These are phyloP conservation scores for Cordyceps cicadae DNA, from an alignment of 2,329 filamentous ascomycete species.

Conservation along the genomic window DNA sequence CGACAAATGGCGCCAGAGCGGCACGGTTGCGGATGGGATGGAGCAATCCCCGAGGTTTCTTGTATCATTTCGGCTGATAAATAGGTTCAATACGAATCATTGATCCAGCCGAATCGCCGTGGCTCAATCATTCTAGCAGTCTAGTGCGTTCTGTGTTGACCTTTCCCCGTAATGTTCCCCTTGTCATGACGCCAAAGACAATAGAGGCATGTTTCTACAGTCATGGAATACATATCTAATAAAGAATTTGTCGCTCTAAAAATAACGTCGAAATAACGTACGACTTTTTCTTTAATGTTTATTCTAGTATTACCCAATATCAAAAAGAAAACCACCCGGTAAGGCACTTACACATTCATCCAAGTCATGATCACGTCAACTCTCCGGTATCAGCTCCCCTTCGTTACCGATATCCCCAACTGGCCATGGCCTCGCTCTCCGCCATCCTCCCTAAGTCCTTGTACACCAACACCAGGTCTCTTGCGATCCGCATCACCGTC, in stretches of 20 bases:
- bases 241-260: too few species aligned
- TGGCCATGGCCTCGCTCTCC: background rate
- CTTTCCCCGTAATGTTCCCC: background rate
- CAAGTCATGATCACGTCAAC: background rate
- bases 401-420: background rate
- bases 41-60: background rate
- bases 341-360: background rate
- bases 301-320: background rate
- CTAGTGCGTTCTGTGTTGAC: background rate
- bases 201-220: background rate
- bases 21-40: background rate
- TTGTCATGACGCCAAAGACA: background rate
- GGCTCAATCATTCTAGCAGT: background rate
- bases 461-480: background rate
- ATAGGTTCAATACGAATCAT: background rate
- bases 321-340: background rate
- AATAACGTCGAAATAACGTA: too few species aligned
- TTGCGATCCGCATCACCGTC: background rate
- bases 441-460: background rate
- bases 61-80: constrained; percentile 7
- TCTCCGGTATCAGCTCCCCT: background rate
- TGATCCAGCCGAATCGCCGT: background rate
- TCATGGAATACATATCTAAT: too few species aligned
- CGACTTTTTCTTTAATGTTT: too few species aligned
- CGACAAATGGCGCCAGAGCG: constrained; percentile 5